These are phyloP conservation scores for Trichothecium roseum DNA, from an alignment of 2,329 filamentous ascomycete species.

Conservation along the genomic window DNA sequence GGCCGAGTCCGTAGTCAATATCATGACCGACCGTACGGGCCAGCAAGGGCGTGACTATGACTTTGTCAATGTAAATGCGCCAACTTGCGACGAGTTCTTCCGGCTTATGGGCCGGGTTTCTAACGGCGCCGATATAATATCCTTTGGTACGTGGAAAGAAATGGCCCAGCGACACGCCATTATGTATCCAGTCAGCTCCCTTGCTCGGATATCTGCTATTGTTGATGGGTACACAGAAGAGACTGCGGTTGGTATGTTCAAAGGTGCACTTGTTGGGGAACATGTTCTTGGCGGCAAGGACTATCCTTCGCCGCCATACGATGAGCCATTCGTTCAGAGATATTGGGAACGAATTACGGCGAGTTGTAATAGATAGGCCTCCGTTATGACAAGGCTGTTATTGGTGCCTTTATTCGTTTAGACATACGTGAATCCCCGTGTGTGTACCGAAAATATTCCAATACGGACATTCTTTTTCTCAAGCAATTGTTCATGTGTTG, in stretches of 20 bases:
- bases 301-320: constrained; percentile 2
- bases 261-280: constrained; percentile 2
- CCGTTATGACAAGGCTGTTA: too few species aligned
- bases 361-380: too few species aligned
- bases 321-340: too few species aligned
- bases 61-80: constrained; percentile 5
- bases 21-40: constrained; percentile 3
- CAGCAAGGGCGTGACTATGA: constrained; percentile 7
- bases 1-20: constrained; percentile 4
- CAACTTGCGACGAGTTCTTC: constrained; percentile 6
- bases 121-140: not conserved
- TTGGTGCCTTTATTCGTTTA: too few species aligned
- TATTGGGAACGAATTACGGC: too few species aligned
- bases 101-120: not conserved
- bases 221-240: constrained; percentile 5
- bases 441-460: too few species aligned
- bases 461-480: too few species aligned
- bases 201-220: constrained; percentile 5
- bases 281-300: constrained; percentile 4
- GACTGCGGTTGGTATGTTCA: constrained; percentile 5
- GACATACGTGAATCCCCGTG: too few species aligned
- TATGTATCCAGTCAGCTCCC: constrained; percentile 1
- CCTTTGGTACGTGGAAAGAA: constrained; percentile 4
- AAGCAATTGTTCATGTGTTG: too few species aligned
- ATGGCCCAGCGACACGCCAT: constrained; percentile 3